A percentile compares a stretch with the other conserved stretches of the same genome.
phyloP scores from a whole-genome alignment of 352 stramenopile genomes.

The Pythium coloratum region DNA sequence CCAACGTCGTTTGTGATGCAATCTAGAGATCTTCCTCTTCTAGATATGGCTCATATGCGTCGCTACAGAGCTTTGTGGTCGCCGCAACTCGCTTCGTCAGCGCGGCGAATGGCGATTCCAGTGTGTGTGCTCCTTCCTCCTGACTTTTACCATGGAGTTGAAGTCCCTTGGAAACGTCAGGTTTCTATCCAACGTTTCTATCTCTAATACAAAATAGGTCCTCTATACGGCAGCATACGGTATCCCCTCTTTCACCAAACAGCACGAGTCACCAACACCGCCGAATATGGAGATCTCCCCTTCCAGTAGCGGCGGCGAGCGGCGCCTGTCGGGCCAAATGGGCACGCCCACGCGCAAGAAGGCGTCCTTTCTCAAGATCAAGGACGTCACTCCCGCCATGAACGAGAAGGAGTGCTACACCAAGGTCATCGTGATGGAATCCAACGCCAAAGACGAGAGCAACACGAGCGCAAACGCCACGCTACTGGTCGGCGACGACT shows the following conservation, averaged over 20 bases:
- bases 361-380: conserved; percentile 56
- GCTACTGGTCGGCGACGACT: conserved; percentile 81
- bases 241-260: background rate
- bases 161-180: conserved; percentile 13
- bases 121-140: background rate
- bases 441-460: conserved; percentile 77
- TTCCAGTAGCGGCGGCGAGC: conserved; percentile 3
- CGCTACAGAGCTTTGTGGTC: background rate
- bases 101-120: background rate
- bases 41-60: background rate
- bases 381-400: conserved; percentile 67
- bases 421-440: conserved; percentile 84
- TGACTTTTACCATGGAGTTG: background rate
- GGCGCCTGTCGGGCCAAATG: conserved; percentile 23
- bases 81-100: background rate
- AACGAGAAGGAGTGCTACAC: conserved; percentile 64
- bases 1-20: background rate
- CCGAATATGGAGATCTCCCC: conserved; percentile 9
- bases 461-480: conserved; percentile 78
- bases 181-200: conserved; percentile 17
- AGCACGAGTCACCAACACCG: background rate
- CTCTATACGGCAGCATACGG: conserved; percentile 10
- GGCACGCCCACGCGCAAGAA: conserved; percentile 50
- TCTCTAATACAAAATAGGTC: background rate
- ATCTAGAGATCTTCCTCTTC: background rate